Evolutionary conservation across 2,329 filamentous ascomycete genomes (phyloP).

Genomic region (Elsinoe arachidis): DNA sequence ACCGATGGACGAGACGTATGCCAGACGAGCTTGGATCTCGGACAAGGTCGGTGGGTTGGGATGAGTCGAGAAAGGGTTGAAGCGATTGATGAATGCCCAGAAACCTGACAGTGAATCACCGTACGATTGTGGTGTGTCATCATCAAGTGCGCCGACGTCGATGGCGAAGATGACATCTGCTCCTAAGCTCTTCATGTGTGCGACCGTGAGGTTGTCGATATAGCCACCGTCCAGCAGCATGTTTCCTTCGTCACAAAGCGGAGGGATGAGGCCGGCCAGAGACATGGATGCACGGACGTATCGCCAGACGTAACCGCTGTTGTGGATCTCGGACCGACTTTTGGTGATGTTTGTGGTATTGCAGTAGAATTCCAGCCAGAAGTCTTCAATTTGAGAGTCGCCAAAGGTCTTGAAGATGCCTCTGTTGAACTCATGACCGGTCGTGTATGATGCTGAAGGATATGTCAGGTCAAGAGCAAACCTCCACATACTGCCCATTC

Average conservation of each 20-base stretch:
- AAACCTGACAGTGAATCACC: constrained; percentile 90
- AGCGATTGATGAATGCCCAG: constrained; percentile 91
- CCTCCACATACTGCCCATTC: constrained; percentile 99
- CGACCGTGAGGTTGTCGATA: constrained; percentile 91
- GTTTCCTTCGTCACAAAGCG: constrained; percentile 90
- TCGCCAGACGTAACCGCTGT: constrained; percentile 92
- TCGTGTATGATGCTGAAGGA: constrained; percentile 92
- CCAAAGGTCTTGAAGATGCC: constrained; percentile 98
- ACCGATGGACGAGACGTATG: constrained; percentile 91
- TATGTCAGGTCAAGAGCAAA: constrained; percentile 95
- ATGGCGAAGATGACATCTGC: constrained; percentile 92
- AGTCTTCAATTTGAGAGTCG: constrained; percentile 95
- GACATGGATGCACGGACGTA: constrained; percentile 97
- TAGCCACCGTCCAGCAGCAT: constrained; percentile 97
- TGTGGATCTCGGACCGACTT: constrained; percentile 84
- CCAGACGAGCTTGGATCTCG: constrained; percentile 89
- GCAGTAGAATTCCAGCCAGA: constrained; percentile 98
- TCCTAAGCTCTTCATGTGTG: constrained; percentile 91
- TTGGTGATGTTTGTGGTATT: constrained; percentile 99
- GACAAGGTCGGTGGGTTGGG: constrained; percentile 91
- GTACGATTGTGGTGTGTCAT: constrained; percentile 83
- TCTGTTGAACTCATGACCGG: constrained; percentile 96
- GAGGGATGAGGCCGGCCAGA: constrained; percentile 81
- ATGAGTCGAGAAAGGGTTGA: constrained; percentile 85
- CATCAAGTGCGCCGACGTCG: constrained; percentile 87